Base-by-base conservation (phyloP, 192 early-diverging fungal genomes). In the Phlyctochytrium arcticum region DNA sequence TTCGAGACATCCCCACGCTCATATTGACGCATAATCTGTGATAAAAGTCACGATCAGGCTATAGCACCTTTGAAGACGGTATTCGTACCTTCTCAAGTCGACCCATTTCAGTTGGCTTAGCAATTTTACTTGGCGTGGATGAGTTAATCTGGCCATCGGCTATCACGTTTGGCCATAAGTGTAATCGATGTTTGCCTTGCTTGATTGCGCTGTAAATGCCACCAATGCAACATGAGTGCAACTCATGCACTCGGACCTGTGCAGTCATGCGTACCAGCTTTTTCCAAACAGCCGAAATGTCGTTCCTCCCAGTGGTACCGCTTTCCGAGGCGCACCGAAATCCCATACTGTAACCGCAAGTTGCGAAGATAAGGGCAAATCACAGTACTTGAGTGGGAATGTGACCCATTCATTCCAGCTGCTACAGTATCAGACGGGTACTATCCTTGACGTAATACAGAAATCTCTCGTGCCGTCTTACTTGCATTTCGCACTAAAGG, bases 381-480 rank as follows among this genome's bases (percentile, higher is more conserved):
- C 93, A 6, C 84, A 72, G 75, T 92, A 94, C 68, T 88, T 90
- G 51, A 94, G 76, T 5, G 96, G 96, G 30, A 98, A 79, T 17
- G 79, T 74, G 9, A 98, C 70, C 94, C 96, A 96, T 79, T 98
- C 94, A 72, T 93, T 88, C 93, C 93, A 96, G 26, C 87, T 90
- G 12, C 0, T 35, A 55, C 9, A 55, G 27, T 5, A 55, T 21
- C 29, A 10, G 19, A 21, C 39, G 19, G 33, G 34, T 35, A 27
- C 19, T 39, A 29, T 10, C 3, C 12, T 35, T 37, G 35, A 8
- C 5, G 17, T 37, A 17, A 6, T 35, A 39, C 34, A 6, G 34
- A 34, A 24, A 54, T n/a, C 12, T 12, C 39, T 0, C 21, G 15
- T 12, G 39, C 39, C 39, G 21, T 0, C 67, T 33, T 32, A 87